Conservation (phyloP, 768 basidiomycete species). For the Tremella fuciformis region DNA sequence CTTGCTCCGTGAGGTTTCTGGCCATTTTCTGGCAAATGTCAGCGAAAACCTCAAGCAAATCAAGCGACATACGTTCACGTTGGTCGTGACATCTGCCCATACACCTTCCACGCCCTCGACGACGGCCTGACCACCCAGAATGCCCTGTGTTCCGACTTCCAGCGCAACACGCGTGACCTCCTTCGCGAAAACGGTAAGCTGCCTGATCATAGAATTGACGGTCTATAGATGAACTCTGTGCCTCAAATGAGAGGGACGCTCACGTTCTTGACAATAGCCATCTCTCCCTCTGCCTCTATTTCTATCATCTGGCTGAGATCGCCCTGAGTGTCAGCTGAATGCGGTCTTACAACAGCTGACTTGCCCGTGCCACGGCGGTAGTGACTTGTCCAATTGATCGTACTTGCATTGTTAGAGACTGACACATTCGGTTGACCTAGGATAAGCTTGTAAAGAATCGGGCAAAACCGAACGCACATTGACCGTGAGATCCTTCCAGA, state of each 20-base stretch:
- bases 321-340: constrained; percentile 37
- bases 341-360: constrained; percentile 8
- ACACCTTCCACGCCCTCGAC: constrained; percentile 53
- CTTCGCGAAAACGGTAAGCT: constrained; percentile 48
- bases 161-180: constrained; percentile 53
- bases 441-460: constrained; percentile 7
- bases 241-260: constrained; percentile 15
- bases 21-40: constrained; percentile 49
- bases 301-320: constrained; percentile 64
- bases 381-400: constrained; percentile 54
- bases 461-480: constrained; percentile 39
- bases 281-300: constrained; percentile 88
- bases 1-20: constrained; percentile 52
- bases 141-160: constrained; percentile 52
- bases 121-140: constrained; percentile 51
- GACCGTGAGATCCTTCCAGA: constrained; percentile 67
- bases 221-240: constrained; percentile 25
- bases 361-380: constrained; percentile 52
- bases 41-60: not conserved
- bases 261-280: constrained; percentile 57
- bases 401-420: constrained; percentile 55
- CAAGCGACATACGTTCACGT: constrained; percentile 49
- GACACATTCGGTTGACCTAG: constrained; percentile 54
- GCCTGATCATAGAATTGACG: constrained; percentile 52
- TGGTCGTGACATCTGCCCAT: constrained; percentile 50